Evolutionary conservation across 352 stramenopile species (phyloP), one percentile per base, ranked within the genome.

Genomic region (Elongisporangium undulatum): DNA sequence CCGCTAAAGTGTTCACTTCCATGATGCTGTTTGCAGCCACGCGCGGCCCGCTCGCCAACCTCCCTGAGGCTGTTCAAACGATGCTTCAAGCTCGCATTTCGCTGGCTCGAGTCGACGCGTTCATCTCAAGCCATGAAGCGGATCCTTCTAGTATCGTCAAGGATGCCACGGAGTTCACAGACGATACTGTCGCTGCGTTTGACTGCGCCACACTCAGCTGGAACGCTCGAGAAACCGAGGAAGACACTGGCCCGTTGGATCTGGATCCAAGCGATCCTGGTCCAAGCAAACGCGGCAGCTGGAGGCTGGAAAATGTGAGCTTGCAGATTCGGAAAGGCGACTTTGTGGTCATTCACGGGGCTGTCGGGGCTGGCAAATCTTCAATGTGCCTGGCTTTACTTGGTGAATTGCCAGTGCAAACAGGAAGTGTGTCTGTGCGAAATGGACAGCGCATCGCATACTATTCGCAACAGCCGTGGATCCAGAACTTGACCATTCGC

Each of bases 401-500:
- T 4, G 55, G 55, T 20, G 55, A 60, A 41, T 12, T 60, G 17
- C 45, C 55, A 19, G 41, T 45, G 3, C 24, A 26, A 6, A 41
- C 55, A 17, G 55, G 55, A 15, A 54, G 23, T 15, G 55, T 60
- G 9, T 26, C 4, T 16, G 49, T 54, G 8, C 26, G 45, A 17
- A 26, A 22, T 13, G 20, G 20, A 41, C 22, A 29, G 8, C 48
- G 41, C 53, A 54, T 59, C 51, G 52, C 20, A 49, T 54, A 88
- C 63, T 86, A 72, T 49, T 67, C 79, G 22, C 89, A 96, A 67
- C 70, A 76, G 23, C 70, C 89, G 29, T 97, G 94, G 70, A 97
- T 98, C 45, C 78, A 97, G 62, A 97, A 98, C 75, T 87, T 82
- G 49, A 94, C 85, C 4, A 55, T 98, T 2, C 70, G 75, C 16